Percentiles rank a stretch among this genome's conserved stretches.
These are phyloP conservation scores for Psilocybe sp. DNA, from an alignment of 768 basidiomycete species.

Conservation along the genomic window DNA sequence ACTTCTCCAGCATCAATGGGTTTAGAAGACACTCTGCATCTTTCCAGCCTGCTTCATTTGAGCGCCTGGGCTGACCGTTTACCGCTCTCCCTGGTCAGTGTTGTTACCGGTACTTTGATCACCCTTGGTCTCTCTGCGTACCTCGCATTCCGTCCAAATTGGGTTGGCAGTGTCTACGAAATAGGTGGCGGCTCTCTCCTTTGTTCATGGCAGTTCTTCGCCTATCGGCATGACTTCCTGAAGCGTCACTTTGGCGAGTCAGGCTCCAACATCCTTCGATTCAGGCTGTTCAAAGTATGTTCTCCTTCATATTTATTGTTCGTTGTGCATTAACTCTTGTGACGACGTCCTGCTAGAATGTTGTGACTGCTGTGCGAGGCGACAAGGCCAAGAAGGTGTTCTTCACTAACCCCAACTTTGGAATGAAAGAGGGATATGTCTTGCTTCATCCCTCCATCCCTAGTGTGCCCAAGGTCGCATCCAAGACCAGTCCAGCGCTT, in stretches of 20 bases:
- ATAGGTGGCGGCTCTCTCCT: conserved; percentile 25
- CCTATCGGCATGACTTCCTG: conserved; percentile 29
- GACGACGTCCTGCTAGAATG: neutral
- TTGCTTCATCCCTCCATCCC: conserved; percentile 31
- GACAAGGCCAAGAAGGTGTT: conserved; percentile 30
- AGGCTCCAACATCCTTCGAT: conserved; percentile 23
- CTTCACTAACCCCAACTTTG: conserved; percentile 26
- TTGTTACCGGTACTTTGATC: too few species aligned
- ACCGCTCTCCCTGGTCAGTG: too few species aligned
- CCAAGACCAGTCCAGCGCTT: too few species aligned
- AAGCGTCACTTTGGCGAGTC: conserved; percentile 21
- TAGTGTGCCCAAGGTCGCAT: neutral
- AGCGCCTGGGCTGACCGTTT: too few species aligned
- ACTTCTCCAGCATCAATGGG: too few species aligned
- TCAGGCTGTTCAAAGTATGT: conserved; percentile 26
- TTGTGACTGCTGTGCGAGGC: conserved; percentile 26
- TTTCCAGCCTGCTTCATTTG: too few species aligned
- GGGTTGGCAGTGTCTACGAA: too few species aligned
- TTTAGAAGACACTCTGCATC: too few species aligned
- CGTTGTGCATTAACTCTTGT: neutral
- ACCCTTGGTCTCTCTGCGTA: too few species aligned
- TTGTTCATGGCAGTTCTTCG: conserved; percentile 30
- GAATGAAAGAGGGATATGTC: conserved; percentile 30
- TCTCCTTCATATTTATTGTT: too few species aligned
- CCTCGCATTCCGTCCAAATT: too few species aligned